A percentile compares a stretch with the other conserved stretches of the same genome.
Evolutionary conservation across 345 rosid species (phyloP).

Genomic region (rapeseed (Brassica napus)): DNA sequence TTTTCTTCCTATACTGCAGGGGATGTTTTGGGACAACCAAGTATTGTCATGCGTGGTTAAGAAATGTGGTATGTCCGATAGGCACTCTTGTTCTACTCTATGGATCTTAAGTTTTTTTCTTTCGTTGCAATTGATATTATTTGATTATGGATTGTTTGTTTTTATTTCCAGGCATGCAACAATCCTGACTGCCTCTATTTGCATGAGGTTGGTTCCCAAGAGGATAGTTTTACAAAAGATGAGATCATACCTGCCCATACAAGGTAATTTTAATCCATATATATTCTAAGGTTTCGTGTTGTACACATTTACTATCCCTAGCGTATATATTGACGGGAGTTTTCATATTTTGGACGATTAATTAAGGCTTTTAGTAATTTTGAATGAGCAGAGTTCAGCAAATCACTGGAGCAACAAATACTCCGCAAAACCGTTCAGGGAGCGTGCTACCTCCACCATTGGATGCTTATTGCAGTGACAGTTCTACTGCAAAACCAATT

Average conservation of each 20-base stretch:
- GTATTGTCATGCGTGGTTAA: slow-evolving; percentile 97
- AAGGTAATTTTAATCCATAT: slow-evolving; percentile 47
- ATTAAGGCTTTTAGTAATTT: slow-evolving; percentile 25
- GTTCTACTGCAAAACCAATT: slow-evolving; percentile 55
- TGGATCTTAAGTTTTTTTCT: background rate
- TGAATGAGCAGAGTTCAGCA: slow-evolving; percentile 77
- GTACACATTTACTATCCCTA: background rate
- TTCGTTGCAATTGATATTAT: background rate
- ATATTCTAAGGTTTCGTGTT: background rate
- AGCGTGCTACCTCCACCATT: slow-evolving; percentile 73
- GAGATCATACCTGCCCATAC: slow-evolving; percentile 82
- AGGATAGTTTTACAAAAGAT: slow-evolving; percentile 95
- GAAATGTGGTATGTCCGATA: slow-evolving; percentile 61
- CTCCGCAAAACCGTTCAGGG: slow-evolving; percentile 60
- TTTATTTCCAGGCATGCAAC: slow-evolving; percentile 69
- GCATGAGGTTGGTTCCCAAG: slow-evolving; percentile 90
- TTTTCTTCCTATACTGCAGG: slow-evolving; percentile 44
- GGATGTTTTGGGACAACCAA: slow-evolving; percentile 97
- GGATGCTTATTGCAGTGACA: slow-evolving; percentile 56
- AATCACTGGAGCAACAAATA: slow-evolving; percentile 62
- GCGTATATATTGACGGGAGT: background rate
- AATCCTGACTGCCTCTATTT: slow-evolving; percentile 94
- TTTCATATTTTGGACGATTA: background rate
- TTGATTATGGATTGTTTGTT: slow-evolving; percentile 4
- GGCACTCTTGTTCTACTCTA: slow-evolving; percentile 17